Evolutionary conservation across 2,329 filamentous ascomycete species (phyloP).

Genomic region (Talaromyces sp.): DNA sequence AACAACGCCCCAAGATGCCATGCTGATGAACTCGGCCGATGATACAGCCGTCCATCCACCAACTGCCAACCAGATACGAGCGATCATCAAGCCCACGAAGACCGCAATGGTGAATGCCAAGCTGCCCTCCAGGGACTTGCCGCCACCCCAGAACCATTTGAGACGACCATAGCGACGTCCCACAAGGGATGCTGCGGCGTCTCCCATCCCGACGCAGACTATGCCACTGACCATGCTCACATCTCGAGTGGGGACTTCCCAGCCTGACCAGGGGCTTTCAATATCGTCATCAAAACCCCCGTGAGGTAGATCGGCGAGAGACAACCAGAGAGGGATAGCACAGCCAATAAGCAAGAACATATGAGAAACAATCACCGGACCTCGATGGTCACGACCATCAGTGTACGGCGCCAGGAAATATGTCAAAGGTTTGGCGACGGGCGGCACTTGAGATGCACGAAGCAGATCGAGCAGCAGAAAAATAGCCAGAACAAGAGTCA

Average conservation of each 20-base stretch:
- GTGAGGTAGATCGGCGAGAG: constrained; percentile 65
- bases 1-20: constrained; percentile 32
- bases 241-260: constrained; percentile 71
- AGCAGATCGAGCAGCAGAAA: constrained; percentile 88
- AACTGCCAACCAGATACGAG: constrained; percentile 68
- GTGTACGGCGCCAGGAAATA: constrained; percentile 89
- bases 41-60: constrained; percentile 62
- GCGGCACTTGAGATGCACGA: constrained; percentile 84
- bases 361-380: constrained; percentile 91
- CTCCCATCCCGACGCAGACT: constrained; percentile 90
- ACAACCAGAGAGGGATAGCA: constrained; percentile 89
- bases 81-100: constrained; percentile 65
- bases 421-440: constrained; percentile 79
- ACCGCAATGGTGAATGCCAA: constrained; percentile 79
- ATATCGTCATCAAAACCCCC: constrained; percentile 33
- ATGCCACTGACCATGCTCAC: constrained; percentile 89
- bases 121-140: constrained; percentile 87
- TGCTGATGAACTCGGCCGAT: constrained; percentile 20
- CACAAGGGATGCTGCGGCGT: constrained; percentile 86
- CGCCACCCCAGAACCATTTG: constrained; percentile 96
- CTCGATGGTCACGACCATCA: constrained; percentile 86
- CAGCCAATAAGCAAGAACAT: constrained; percentile 95
- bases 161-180: constrained; percentile 78
- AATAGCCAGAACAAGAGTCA: constrained; percentile 73
- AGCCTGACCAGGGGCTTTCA: constrained; percentile 59